Evolutionary conservation across 805 yeast genomes (phyloP).

Genomic region (Kazachstania taianensis): DNA sequence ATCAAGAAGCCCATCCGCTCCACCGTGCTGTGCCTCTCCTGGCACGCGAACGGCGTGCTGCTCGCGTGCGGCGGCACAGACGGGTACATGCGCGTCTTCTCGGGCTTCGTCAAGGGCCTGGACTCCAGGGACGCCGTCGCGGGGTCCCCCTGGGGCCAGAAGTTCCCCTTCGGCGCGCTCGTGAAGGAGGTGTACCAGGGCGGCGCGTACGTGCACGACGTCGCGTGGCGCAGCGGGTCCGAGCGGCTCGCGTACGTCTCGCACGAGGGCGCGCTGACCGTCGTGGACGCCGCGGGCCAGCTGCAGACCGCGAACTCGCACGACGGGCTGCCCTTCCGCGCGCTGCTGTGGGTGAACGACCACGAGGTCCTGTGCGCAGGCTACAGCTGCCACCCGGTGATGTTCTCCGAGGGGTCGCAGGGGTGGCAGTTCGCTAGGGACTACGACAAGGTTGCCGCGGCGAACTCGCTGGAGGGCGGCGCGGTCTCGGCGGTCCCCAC

Average conservation of each 20-base stretch:
- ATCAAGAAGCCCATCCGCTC: constrained; percentile 90
- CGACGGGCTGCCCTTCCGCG: constrained; percentile 63
- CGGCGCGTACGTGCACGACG: constrained; percentile 90
- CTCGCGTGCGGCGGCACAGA: constrained; percentile 89
- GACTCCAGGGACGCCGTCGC: constrained; percentile 47
- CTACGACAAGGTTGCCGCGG: constrained; percentile 38
- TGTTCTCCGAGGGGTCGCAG: constrained; percentile 60
- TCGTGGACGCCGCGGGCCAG: constrained; percentile 49
- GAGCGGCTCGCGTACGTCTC: constrained; percentile 70
- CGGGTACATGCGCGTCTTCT: constrained; percentile 82
- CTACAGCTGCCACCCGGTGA: constrained; percentile 81
- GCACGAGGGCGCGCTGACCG: constrained; percentile 76
- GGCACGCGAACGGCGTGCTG: constrained; percentile 91
- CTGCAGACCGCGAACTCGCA: constrained; percentile 19
- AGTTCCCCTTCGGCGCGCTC: constrained; percentile 86
- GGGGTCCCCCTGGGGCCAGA: constrained; percentile 84
- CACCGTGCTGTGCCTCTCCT: constrained; percentile 68
- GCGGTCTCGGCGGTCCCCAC: constrained; percentile 2
- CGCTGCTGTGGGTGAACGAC: constrained; percentile 61
- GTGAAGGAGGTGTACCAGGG: constrained; percentile 40
- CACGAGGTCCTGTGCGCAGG: constrained; percentile 77
- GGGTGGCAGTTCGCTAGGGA: constrained; percentile 53
- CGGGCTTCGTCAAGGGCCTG: constrained; percentile 79
- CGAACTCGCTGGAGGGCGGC: too few species aligned
- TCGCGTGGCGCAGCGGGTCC: constrained; percentile 72